Conservation (phyloP, 1,284 basidiomycete species). For the Ustilago sp. region DNA sequence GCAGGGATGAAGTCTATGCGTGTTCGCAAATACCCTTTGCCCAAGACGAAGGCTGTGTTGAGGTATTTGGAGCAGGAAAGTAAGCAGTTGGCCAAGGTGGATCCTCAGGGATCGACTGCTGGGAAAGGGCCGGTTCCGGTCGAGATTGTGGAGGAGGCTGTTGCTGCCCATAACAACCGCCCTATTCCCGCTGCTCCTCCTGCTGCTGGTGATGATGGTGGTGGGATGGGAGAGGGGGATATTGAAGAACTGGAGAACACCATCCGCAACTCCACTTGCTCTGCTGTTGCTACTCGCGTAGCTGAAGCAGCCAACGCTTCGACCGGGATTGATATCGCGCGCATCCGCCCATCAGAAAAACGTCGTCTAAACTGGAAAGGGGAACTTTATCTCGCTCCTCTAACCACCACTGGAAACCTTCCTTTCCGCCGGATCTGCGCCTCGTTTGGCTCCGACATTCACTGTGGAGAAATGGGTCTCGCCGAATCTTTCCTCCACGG, state of each 20-base stretch:
- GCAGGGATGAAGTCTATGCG: slow-evolving; percentile 44
- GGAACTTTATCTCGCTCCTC: slow-evolving; percentile 90
- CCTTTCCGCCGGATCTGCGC: slow-evolving; percentile 93
- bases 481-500: slow-evolving; percentile 62
- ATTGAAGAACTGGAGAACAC: slow-evolving; percentile 60
- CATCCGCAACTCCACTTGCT: slow-evolving; percentile 32
- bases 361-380: slow-evolving; percentile 83
- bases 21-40: slow-evolving; percentile 50
- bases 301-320: slow-evolving; percentile 28
- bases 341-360: slow-evolving; percentile 83
- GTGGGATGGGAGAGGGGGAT: slow-evolving; percentile 30
- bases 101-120: slow-evolving; percentile 26
- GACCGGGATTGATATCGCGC: slow-evolving; percentile 71
- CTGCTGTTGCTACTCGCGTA: slow-evolving; percentile 13
- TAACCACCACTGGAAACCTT: slow-evolving; percentile 95
- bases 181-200: slow-evolving; percentile 72
- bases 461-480: slow-evolving; percentile 85
- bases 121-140: slow-evolving; percentile 44
- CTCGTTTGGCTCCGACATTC: slow-evolving; percentile 89
- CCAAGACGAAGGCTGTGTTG: slow-evolving; percentile 55
- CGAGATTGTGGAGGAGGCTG: slow-evolving; percentile 20
- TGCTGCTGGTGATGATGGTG: neutral
- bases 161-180: slow-evolving; percentile 63
- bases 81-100: slow-evolving; percentile 24
- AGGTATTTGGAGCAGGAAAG: slow-evolving; percentile 51